A percentile compares a stretch with the other conserved stretches of the same genome.
Evolutionary conservation across 345 rosid species (phyloP).

Genomic region (Angophora floribunda): DNA sequence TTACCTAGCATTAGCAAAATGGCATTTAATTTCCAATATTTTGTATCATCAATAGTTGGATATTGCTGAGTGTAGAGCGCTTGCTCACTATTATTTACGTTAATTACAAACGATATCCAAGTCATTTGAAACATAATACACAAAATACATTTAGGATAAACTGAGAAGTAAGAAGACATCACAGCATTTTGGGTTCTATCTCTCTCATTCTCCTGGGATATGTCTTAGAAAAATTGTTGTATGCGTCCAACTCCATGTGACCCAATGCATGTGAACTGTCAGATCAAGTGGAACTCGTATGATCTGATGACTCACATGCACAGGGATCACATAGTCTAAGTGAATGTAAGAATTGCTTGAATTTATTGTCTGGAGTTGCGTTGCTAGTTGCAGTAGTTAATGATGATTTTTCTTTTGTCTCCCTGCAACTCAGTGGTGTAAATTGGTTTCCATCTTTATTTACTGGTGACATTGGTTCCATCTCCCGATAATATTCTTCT

Average conservation of each 20-base stretch:
- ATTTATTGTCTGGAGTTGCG: not conserved
- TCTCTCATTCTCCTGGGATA: not conserved
- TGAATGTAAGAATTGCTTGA: not conserved
- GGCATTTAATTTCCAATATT: not conserved
- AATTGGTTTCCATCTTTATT: not conserved
- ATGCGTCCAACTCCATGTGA: not conserved
- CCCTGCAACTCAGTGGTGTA: not conserved
- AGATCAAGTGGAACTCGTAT: not conserved
- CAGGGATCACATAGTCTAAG: not conserved
- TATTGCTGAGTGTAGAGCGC: not conserved
- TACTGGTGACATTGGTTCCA: not conserved
- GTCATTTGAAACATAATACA: not conserved
- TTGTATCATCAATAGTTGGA: not conserved
- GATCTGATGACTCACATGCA: not conserved
- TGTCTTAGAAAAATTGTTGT: not conserved
- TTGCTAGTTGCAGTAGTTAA: not conserved
- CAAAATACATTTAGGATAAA: not conserved
- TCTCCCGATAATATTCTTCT: not conserved
- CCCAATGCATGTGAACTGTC: not conserved
- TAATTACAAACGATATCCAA: not conserved
- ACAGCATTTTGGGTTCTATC: not conserved
- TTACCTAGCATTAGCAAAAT: not conserved
- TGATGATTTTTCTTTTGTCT: not conserved
- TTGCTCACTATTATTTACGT: not conserved
- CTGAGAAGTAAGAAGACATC: not conserved